Evolutionary conservation across 805 yeast genomes (phyloP).

Genomic region (Myxozyma geophila): DNA sequence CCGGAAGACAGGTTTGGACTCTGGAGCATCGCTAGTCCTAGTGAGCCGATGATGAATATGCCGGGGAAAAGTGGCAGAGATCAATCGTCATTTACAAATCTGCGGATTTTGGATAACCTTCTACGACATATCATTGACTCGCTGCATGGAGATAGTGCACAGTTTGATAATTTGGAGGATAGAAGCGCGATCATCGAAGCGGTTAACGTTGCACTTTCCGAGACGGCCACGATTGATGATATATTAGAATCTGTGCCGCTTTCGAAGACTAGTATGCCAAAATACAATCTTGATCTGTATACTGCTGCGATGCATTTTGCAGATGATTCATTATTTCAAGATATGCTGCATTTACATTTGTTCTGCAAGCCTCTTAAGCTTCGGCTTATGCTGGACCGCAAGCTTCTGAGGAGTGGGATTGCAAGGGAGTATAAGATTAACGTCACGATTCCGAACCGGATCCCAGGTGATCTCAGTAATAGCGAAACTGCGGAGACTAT

Average conservation of each 20-base stretch:
- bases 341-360: conserved; percentile 12
- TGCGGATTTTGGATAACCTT: not conserved
- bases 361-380: conserved; percentile 8
- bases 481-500: not conserved
- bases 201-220: not conserved
- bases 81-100: not conserved
- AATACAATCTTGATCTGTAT: conserved; percentile 4
- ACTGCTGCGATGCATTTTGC: conserved; percentile 14
- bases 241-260: conserved; percentile 11
- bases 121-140: not conserved
- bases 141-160: not conserved
- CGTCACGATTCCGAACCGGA: not conserved
- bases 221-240: conserved; percentile 8
- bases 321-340: conserved; percentile 15
- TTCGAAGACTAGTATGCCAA: conserved; percentile 14
- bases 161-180: not conserved
- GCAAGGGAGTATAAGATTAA: not conserved
- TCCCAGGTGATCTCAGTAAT: not conserved
- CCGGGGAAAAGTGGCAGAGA: not conserved
- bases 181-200: not conserved
- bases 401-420: not conserved
- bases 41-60: not conserved
- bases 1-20: conserved; percentile 32
- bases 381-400: conserved; percentile 3
- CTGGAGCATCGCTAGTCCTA: not conserved